A percentile compares a stretch with the other conserved stretches of the same genome.
These are phyloP conservation scores for Bruguiera sexangula DNA, from an alignment of 345 rosid genomes.

Conservation along the genomic window DNA sequence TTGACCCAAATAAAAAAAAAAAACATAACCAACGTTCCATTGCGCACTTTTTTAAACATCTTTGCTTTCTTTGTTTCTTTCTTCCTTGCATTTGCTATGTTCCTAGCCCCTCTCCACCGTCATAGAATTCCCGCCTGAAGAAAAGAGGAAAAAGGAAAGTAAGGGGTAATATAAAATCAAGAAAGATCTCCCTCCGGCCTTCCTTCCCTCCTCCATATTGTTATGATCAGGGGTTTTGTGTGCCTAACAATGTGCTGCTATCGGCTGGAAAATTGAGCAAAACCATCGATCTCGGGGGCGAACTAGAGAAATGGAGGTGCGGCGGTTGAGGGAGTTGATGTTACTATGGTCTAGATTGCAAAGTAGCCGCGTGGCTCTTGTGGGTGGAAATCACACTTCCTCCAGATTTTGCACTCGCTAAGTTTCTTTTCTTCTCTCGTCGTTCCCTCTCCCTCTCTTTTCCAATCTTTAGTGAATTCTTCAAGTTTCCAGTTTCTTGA, in stretches of 20 bases:
- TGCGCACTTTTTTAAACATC: not conserved
- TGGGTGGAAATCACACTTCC: slow-evolving; percentile 88
- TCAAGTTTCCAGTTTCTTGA: not conserved
- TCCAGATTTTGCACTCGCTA: slow-evolving; percentile 86
- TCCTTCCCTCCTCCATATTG: slow-evolving; percentile 9
- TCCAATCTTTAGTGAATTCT: not conserved
- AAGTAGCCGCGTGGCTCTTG: slow-evolving; percentile 53
- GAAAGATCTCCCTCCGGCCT: not conserved
- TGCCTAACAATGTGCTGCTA: slow-evolving; percentile 10
- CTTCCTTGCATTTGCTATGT: slow-evolving; percentile 10
- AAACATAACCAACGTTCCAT: not conserved
- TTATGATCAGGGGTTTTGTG: not conserved
- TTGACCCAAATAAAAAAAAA: not conserved
- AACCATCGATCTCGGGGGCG: not conserved
- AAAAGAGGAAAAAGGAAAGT: not conserved
- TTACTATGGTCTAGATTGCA: slow-evolving; percentile 45
- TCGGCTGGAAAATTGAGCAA: not conserved
- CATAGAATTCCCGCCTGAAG: not conserved
- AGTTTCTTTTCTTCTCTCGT: slow-evolving; percentile 11
- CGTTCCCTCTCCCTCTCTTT: slow-evolving; percentile 16
- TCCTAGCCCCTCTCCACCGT: not conserved
- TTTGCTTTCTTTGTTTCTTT: not conserved
- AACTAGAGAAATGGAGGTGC: slow-evolving; percentile 53
- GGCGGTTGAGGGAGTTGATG: slow-evolving; percentile 53
- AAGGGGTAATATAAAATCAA: not conserved